Evolutionary conservation across 2,329 filamentous ascomycete species (phyloP).

Genomic region (Cytospora paraplurivora): DNA sequence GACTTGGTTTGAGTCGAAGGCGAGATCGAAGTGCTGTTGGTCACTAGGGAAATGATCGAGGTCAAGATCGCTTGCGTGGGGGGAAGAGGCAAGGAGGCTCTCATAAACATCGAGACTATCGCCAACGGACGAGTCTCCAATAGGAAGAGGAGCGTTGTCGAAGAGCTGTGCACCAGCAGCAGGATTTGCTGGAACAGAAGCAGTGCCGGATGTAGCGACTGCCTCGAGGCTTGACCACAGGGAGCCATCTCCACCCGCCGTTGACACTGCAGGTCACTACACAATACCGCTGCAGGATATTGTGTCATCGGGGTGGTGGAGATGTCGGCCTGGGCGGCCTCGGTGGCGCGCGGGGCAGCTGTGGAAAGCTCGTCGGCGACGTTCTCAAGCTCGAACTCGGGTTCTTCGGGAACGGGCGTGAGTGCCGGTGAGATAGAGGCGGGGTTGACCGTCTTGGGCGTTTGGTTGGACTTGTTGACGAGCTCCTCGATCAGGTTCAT

Average conservation of each 20-base stretch:
- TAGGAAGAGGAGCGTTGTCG: conserved; percentile 65
- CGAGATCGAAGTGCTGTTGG: conserved; percentile 39
- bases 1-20: conserved; percentile 49
- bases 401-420: conserved; percentile 51
- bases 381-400: conserved; percentile 32
- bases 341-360: conserved; percentile 32
- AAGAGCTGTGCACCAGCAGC: conserved; percentile 64
- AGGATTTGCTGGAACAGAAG: conserved; percentile 57
- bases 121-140: conserved; percentile 65
- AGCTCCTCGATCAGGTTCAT: conserved; percentile 46
- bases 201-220: conserved; percentile 44
- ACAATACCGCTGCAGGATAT: conserved; percentile 99
- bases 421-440: conserved; percentile 62
- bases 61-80: conserved; percentile 67
- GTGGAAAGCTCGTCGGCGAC: conserved; percentile 35
- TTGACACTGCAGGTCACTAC: conserved; percentile 96
- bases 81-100: conserved; percentile 73
- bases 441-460: conserved; percentile 56
- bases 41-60: conserved; percentile 68
- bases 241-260: conserved; percentile 66
- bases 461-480: conserved; percentile 43
- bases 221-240: conserved; percentile 48
- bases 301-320: conserved; percentile 90
- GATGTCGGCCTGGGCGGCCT: conserved; percentile 36
- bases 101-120: conserved; percentile 77